Percentiles rank a stretch among this genome's conserved stretches.
phyloP scores from a whole-genome alignment of 1,284 basidiomycete genomes.

The Fistulinella staudtii region DNA sequence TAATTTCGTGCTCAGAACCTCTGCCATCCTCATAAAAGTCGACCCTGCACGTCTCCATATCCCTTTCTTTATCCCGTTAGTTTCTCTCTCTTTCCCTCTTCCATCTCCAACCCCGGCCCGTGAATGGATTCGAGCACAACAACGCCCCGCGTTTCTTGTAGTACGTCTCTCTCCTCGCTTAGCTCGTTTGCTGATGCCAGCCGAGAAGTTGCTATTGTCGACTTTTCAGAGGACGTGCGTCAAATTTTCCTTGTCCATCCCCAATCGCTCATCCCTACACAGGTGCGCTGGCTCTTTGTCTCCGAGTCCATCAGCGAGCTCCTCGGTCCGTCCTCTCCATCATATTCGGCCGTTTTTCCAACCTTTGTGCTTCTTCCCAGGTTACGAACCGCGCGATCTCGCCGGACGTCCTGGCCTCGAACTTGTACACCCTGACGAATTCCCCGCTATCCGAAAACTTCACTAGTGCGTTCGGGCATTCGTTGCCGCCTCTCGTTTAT shows the following conservation, averaged over 20 bases:
- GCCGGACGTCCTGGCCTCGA: slow-evolving; percentile 61
- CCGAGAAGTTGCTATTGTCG: slow-evolving; percentile 63
- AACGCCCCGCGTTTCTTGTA: slow-evolving; percentile 65
- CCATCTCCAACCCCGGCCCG: neutral
- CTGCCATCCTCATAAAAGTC: slow-evolving; percentile 19
- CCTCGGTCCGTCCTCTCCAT: slow-evolving; percentile 46
- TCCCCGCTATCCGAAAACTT: slow-evolving; percentile 53
- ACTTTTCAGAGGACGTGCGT: slow-evolving; percentile 65
- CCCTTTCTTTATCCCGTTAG: slow-evolving; percentile 1
- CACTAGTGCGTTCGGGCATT: slow-evolving; percentile 50
- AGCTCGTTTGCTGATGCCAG: slow-evolving; percentile 8
- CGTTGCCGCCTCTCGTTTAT: neutral
- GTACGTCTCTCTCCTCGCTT: slow-evolving; percentile 38
- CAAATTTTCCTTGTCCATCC: neutral
- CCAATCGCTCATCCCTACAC: slow-evolving; percentile 2
- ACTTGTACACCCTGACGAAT: slow-evolving; percentile 74
- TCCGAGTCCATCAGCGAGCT: slow-evolving; percentile 68
- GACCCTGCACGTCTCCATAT: neutral
- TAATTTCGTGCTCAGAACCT: slow-evolving; percentile 7
- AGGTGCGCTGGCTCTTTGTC: slow-evolving; percentile 70
- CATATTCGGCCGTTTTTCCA: neutral
- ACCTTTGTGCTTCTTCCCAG: slow-evolving; percentile 33
- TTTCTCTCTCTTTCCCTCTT: neutral
- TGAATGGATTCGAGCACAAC: slow-evolving; percentile 31
- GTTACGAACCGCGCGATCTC: slow-evolving; percentile 67